These are phyloP conservation scores for Plasmodium knowlesi DNA, from an alignment of 169 alveolate species.

Conservation along the genomic window DNA sequence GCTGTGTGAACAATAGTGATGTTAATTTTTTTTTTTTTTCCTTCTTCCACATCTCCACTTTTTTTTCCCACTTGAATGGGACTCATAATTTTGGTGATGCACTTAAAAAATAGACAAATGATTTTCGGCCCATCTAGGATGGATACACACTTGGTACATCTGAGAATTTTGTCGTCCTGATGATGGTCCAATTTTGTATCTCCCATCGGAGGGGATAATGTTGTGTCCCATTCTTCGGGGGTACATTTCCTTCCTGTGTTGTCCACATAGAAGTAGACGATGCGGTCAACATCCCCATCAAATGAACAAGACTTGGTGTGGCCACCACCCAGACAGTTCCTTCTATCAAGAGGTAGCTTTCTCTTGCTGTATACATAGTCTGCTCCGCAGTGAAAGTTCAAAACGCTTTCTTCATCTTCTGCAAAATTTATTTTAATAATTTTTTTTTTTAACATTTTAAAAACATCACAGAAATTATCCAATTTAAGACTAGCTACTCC, in stretches of 20 bases:
- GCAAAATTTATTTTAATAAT: slow-evolving; percentile 53
- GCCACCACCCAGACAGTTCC: neutral
- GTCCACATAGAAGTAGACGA: slow-evolving; percentile 75
- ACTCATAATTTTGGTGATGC: slow-evolving; percentile 43
- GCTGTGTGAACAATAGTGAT: slow-evolving; percentile 66
- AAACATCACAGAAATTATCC: slow-evolving; percentile 20
- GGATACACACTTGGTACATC: neutral
- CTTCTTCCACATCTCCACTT: neutral
- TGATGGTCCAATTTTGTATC: neutral
- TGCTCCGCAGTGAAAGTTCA: slow-evolving; percentile 77
- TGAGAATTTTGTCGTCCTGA: neutral
- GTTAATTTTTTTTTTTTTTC: slow-evolving; percentile 30
- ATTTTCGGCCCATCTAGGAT: slow-evolving; percentile 79
- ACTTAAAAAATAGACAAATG: slow-evolving; percentile 64
- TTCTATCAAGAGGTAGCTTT: slow-evolving; percentile 9
- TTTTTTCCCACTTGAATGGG: neutral
- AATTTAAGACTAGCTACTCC: slow-evolving; percentile 68
- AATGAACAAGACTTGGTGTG: slow-evolving; percentile 77
- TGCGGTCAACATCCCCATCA: slow-evolving; percentile 85
- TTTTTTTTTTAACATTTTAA: slow-evolving; percentile 51
- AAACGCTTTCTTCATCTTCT: slow-evolving; percentile 3
- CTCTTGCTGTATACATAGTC: slow-evolving; percentile 76
- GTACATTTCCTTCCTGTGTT: neutral
- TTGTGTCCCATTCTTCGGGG: neutral
- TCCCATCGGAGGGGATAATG: neutral